Conservation (phyloP, 148 eudicot genomes). For the Rhododendron ovatum region DNA sequence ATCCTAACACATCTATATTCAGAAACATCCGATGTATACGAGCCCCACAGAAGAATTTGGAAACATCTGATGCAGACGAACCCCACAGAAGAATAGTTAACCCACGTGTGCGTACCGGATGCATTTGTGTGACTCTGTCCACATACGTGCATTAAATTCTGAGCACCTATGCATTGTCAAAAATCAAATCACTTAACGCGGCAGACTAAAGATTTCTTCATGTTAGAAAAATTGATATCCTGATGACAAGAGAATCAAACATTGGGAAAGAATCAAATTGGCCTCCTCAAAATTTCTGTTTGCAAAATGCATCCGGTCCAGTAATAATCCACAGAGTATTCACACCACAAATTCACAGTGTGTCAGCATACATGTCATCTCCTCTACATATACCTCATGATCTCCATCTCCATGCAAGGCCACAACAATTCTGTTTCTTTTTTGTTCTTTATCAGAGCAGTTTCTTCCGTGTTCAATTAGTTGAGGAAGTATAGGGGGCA, state of each 20-base stretch:
- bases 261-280: not conserved
- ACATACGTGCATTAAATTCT: not conserved
- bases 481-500: not conserved
- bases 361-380: not conserved
- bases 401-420: slow-evolving; percentile 3
- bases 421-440: not conserved
- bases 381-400: not conserved
- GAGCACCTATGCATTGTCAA: not conserved
- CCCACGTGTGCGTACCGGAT: not conserved
- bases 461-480: not conserved
- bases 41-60: not conserved
- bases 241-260: not conserved
- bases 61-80: not conserved
- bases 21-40: not conserved
- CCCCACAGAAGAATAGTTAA: not conserved
- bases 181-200: not conserved
- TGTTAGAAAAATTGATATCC: not conserved
- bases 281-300: not conserved
- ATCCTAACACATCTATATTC: not conserved
- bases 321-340: not conserved
- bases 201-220: not conserved
- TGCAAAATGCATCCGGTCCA: not conserved
- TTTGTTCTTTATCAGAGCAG: not conserved
- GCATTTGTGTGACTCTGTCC: not conserved
- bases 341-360: not conserved